Percentiles rank a stretch among this genome's conserved stretches.
These are phyloP conservation scores for Benincasa hispida DNA, from an alignment of 306 rosid species.

Conservation along the genomic window DNA sequence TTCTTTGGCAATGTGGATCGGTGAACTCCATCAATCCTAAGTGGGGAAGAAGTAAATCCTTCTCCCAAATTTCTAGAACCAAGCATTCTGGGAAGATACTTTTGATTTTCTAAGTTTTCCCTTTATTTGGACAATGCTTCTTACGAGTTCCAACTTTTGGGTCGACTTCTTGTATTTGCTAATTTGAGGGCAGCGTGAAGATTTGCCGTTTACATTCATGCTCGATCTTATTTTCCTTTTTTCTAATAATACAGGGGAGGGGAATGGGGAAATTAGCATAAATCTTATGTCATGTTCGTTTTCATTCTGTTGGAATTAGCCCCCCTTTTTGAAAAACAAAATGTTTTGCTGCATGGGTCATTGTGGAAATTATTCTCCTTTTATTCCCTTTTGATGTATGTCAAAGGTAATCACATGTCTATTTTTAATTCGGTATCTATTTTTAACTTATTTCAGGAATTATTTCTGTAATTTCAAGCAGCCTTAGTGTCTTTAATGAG, in stretches of 20 bases:
- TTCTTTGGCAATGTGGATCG: neutral
- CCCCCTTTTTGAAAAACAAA: neutral
- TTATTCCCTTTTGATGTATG: neutral
- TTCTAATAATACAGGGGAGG: neutral
- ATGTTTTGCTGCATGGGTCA: neutral
- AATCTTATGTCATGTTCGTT: neutral
- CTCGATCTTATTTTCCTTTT: neutral
- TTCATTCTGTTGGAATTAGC: neutral
- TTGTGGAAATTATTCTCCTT: neutral
- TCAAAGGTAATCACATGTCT: neutral
- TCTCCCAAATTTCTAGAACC: neutral
- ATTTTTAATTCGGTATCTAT: neutral
- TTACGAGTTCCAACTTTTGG: neutral
- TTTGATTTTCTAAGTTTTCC: neutral
- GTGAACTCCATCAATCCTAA: neutral
- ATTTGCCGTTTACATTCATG: neutral
- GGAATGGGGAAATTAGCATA: neutral
- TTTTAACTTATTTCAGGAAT: neutral
- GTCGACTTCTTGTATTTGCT: neutral
- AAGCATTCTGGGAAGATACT: neutral
- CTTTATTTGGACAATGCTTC: neutral
- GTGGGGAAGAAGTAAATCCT: neutral
- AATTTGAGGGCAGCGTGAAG: neutral
- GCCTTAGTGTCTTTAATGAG: neutral
- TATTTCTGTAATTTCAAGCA: neutral